phyloP scores from a whole-genome alignment of 495 filamentous ascomycete species.

The Filosporella fistucella region DNA sequence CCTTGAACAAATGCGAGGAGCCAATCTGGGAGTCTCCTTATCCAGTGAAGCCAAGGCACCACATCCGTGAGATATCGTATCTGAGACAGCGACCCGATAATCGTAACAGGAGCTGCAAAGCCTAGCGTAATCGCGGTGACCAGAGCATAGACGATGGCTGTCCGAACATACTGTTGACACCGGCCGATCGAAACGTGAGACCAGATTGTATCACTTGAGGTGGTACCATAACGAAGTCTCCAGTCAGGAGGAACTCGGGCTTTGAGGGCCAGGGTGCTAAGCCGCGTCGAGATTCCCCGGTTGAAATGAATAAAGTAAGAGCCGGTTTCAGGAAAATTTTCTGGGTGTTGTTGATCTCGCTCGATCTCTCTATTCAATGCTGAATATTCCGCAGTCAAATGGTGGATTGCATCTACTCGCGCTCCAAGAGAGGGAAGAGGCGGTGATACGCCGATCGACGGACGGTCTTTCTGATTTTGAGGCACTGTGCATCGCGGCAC shows the following conservation, averaged over 20 bases:
- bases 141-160: conserved; percentile 49
- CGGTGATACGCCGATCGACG: conserved; percentile 62
- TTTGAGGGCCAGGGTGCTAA: conserved; percentile 54
- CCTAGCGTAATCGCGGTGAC: conserved; percentile 56
- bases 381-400: conserved; percentile 65
- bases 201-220: conserved; percentile 72
- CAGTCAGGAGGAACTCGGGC: conserved; percentile 8
- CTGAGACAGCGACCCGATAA: conserved; percentile 65
- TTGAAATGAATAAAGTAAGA: conserved; percentile 85
- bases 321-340: conserved; percentile 71
- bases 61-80: conserved; percentile 48
- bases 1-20: conserved; percentile 62
- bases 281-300: conserved; percentile 66
- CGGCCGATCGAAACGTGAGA: conserved; percentile 57
- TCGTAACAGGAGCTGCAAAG: conserved; percentile 69
- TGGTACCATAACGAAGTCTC: conserved; percentile 12
- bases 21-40: conserved; percentile 48
- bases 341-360: conserved; percentile 61
- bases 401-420: conserved; percentile 72
- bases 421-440: conserved; percentile 61
- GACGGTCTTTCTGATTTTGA: conserved; percentile 62
- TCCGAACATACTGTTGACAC: conserved; percentile 58
- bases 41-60: conserved; percentile 56
- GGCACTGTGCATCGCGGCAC: conserved; percentile 38
- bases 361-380: conserved; percentile 73